Evolutionary conservation across 1,139 yeast genomes (phyloP), one percentile per base, ranked within the genome.

Genomic region (Magnusiomyces fungicola): DNA sequence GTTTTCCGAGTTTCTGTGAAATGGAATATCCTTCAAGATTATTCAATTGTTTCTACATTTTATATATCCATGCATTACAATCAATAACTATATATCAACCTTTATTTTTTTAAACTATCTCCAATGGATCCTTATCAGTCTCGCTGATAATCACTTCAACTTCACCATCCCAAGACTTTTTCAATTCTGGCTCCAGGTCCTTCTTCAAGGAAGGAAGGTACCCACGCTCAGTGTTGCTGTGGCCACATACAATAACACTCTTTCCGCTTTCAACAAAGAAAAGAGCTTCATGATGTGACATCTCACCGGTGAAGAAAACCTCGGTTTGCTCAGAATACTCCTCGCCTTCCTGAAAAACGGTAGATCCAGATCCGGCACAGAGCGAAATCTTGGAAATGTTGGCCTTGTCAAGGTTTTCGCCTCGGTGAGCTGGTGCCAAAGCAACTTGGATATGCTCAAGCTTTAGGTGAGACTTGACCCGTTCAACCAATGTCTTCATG

Each of bases 341-440:
- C 6, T 73, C 59, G 2, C 78, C 79, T 0, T 83, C 82, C 48
- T 69, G 68, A 60, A 85, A 76, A 0, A 85, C 81, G 0, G 79
- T 70, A 1, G 86, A 81, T 0, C 99, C 99, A 3, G 96, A 86
- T 0, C 99, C 99, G 3, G 98, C 98, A 67, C 99, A 92, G 22
- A 92, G 66, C 0, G 97, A 97, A n/a, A 89, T 72, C 0, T 64
- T 52, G 9, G 45, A 41, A 36, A 64, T 48, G 9, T 61, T 56
- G 16, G 64, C 68, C n/a, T 58, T 56, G 12, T 56, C 50, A 16
- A 33, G 21, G 21, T 24, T 12, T 14, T 7, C 42, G 4, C 21
- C 32, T 27, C 57, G 48, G 38, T 68, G 66, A 10, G 63, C 54
- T 10, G 65, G 65, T 1, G 73, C 67, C 0, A 74, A 70, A 1